A percentile compares a stretch with the other conserved stretches of the same genome.
Evolutionary conservation across 2,329 filamentous ascomycete genomes (phyloP).

Genomic region (Penicillium verrucosum): DNA sequence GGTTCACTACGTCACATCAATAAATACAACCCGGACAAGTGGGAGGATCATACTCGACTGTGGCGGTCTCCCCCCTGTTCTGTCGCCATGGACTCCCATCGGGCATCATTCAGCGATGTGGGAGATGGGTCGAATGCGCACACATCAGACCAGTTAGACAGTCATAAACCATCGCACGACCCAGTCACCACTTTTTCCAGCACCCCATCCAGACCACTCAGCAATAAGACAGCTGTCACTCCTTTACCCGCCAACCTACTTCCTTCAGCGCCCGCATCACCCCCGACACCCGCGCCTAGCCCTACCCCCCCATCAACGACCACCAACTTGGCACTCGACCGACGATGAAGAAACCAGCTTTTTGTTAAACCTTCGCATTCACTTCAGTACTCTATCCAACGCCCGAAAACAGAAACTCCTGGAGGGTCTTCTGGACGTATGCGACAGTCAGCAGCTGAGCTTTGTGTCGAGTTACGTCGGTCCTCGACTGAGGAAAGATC

Average conservation of each 20-base stretch:
- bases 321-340: slow-evolving; percentile 48
- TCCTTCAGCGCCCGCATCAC: slow-evolving; percentile 62
- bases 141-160: slow-evolving; percentile 18
- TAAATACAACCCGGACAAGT: neutral
- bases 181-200: slow-evolving; percentile 18
- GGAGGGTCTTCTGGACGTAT: slow-evolving; percentile 85
- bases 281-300: slow-evolving; percentile 65
- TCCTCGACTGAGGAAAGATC: slow-evolving; percentile 91
- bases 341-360: slow-evolving; percentile 75
- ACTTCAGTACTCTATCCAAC: slow-evolving; percentile 74
- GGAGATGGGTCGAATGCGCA: slow-evolving; percentile 16
- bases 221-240: slow-evolving; percentile 43
- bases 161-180: slow-evolving; percentile 37
- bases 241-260: slow-evolving; percentile 59
- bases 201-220: slow-evolving; percentile 21
- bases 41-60: slow-evolving; percentile 1
- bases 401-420: slow-evolving; percentile 76
- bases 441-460: slow-evolving; percentile 90
- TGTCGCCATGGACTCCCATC: slow-evolving; percentile 21
- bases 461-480: slow-evolving; percentile 97
- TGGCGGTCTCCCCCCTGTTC: slow-evolving; percentile 6
- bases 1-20: neutral
- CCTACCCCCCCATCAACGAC: slow-evolving; percentile 58
- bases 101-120: slow-evolving; percentile 19
- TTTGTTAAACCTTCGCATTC: slow-evolving; percentile 71